Evolutionary conservation across 345 rosid species (phyloP), one percentile per base, ranked within the genome.

Genomic region (Abelmoschus esculentus): DNA sequence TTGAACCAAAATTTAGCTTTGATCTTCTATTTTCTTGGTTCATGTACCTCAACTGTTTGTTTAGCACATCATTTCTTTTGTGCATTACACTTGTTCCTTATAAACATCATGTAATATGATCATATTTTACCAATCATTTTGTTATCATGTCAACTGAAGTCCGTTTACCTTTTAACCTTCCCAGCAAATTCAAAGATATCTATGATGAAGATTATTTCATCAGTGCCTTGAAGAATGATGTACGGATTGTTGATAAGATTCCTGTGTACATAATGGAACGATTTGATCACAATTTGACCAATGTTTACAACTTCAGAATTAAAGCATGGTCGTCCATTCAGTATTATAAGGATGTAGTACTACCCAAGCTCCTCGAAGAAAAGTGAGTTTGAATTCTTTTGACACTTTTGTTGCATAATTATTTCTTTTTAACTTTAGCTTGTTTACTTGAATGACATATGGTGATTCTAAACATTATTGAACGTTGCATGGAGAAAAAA

Each of bases 301-400:
- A 95, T 82, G 98, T 92, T 70, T 90, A 83, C 89, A 95, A 95
- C 89, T 95, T 95, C 80, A 87, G 89, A 85, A 83, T 95, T 54
- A 95, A 95, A 86, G 99, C 99, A 52, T 95, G 96, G 99, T 89
- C 99, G 58, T 83, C 98, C 7, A 79, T 95, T 79, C 89, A 83
- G 62, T 95, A 83, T 75, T 95, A 91, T 75, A 81, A 79, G 80
- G 99, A 95, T 86, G 84, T 82, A 6, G 87, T 96, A 67, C 90
- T 96, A 60, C 97, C 99, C 18, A 90, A 84, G 84, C 84, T 92
- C 54, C 89, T 88, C 40, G 99, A 96, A 81, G 99, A 96, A 80
- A 85, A 86, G 99, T 95, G 81, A 86, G 98, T 86, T 68, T 66
- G 60, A 54, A 70, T 42, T 61, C 67, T 62, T 40, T 13, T 47